These are phyloP conservation scores for Tolypocladium paradoxum DNA, from an alignment of 2,329 filamentous ascomycete genomes.

Conservation along the genomic window DNA sequence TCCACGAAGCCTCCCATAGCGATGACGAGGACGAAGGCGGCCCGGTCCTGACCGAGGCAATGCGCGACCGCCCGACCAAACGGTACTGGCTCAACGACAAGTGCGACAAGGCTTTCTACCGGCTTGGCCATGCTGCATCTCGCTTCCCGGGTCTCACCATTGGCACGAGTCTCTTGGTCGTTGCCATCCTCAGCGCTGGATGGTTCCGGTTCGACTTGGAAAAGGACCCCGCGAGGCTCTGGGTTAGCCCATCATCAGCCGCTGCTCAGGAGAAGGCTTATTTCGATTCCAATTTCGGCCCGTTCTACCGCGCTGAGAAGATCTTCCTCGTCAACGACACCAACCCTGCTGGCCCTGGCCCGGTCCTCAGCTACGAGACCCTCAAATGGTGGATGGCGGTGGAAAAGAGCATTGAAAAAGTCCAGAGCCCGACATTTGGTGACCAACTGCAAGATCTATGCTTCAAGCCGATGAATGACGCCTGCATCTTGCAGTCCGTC, in stretches of 20 bases:
- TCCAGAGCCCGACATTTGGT: conserved; percentile 59
- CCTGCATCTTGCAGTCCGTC: conserved; percentile 89
- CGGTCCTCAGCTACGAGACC: conserved; percentile 81
- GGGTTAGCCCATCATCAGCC: conserved; percentile 90
- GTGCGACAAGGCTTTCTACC: conserved; percentile 70
- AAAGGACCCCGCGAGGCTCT: conserved; percentile 78
- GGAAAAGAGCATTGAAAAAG: conserved; percentile 62
- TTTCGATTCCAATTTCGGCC: conserved; percentile 87
- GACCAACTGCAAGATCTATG: conserved; percentile 75
- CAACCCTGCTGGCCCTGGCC: conserved; percentile 47
- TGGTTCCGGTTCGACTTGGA: conserved; percentile 88
- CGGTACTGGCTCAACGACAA: conserved; percentile 77
- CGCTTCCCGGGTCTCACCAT: conserved; percentile 81
- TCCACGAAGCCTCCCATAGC: conserved; percentile 74
- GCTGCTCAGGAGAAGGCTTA: conserved; percentile 90
- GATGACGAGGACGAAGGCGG: conserved; percentile 94
- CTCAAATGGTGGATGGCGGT: conserved; percentile 90
- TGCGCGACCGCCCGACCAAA: conserved; percentile 67
- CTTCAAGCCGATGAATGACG: conserved; percentile 83
- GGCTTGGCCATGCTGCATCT: conserved; percentile 70
- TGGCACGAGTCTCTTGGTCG: conserved; percentile 58
- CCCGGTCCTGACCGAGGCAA: conserved; percentile 57
- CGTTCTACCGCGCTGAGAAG: conserved; percentile 92
- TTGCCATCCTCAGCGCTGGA: conserved; percentile 71
- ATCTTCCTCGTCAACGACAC: conserved; percentile 89